Conservation (phyloP, 495 filamentous ascomycete species). For the Podospora pseudopauciseta region DNA sequence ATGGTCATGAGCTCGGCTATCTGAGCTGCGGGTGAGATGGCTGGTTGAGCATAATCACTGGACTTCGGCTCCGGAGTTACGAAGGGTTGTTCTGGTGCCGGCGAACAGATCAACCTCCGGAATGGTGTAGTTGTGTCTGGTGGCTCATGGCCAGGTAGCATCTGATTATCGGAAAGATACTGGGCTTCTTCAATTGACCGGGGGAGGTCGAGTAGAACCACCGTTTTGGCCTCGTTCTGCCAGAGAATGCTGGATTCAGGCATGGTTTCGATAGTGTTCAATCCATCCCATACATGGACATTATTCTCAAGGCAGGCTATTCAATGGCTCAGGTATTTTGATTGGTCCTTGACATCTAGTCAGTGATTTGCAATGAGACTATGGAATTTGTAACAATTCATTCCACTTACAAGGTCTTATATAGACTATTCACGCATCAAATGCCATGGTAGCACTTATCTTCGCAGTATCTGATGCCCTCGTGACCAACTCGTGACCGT, state of each 20-base stretch:
- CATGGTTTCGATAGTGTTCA: conserved; percentile 9
- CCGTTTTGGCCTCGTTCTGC: conserved; percentile 34
- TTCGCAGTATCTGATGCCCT: background rate
- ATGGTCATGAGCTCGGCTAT: conserved; percentile 46
- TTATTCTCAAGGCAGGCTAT: background rate
- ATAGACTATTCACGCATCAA: background rate
- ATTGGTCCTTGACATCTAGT: background rate
- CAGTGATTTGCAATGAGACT: background rate
- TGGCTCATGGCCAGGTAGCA: conserved; percentile 8
- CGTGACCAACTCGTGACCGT: background rate
- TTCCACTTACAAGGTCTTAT: background rate
- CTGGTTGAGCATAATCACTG: conserved; percentile 4
- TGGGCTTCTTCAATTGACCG: conserved; percentile 48
- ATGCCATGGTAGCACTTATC: background rate
- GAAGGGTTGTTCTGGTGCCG: conserved; percentile 39
- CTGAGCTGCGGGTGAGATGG: conserved; percentile 31
- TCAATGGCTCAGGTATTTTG: background rate
- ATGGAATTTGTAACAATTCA: background rate
- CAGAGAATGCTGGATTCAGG: conserved; percentile 39
- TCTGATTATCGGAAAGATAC: conserved; percentile 23
- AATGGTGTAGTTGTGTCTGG: conserved; percentile 15
- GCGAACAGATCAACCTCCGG: conserved; percentile 35
- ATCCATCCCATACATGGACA: background rate
- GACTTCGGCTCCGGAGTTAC: conserved; percentile 44
- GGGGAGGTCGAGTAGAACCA: conserved; percentile 44